A percentile compares a stretch with the other conserved stretches of the same genome.
Evolutionary conservation across 2,329 filamentous ascomycete genomes (phyloP).

Genomic region (Venturia nashicola): DNA sequence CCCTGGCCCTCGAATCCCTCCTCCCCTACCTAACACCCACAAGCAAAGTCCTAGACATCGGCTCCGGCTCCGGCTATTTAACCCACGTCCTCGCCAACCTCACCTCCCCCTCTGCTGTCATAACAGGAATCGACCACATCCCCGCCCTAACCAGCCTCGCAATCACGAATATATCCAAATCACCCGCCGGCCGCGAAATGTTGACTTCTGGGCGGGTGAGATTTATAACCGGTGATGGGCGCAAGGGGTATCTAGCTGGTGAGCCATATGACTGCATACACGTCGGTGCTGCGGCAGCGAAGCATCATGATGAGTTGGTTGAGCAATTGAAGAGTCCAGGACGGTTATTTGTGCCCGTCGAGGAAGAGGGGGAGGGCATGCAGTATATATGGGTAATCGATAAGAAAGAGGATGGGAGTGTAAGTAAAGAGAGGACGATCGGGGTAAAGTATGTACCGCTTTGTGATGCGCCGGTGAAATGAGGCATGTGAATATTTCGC

Average conservation of each 20-base stretch:
- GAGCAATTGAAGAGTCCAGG: conserved; percentile 71
- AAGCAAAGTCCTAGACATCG: conserved; percentile 36
- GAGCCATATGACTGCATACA: conserved; percentile 83
- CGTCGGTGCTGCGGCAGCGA: conserved; percentile 73
- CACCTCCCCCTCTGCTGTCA: conserved; percentile 37
- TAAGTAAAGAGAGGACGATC: conserved; percentile 51
- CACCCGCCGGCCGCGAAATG: conserved; percentile 36
- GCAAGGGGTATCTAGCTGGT: conserved; percentile 33
- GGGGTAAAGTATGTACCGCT: conserved; percentile 68
- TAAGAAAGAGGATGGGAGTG: conserved; percentile 52
- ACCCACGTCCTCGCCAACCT: conserved; percentile 80
- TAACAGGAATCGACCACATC: conserved; percentile 39
- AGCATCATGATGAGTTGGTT: conserved; percentile 59
- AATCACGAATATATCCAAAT: conserved; percentile 30
- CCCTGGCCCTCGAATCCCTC: conserved; percentile 50
- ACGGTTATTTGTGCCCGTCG: conserved; percentile 66
- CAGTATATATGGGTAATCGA: conserved; percentile 67
- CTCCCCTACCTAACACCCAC: conserved; percentile 43
- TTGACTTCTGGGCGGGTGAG: conserved; percentile 51
- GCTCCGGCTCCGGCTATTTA: conserved; percentile 52
- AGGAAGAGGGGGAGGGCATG: conserved; percentile 32
- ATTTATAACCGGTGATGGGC: conserved; percentile 61
- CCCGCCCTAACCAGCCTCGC: conserved; percentile 31
- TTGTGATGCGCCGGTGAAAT: conserved; percentile 49
- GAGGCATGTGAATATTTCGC: not conserved